Evolutionary conservation across 768 basidiomycete genomes (phyloP).

Genomic region (Holtermannia corniformis): DNA sequence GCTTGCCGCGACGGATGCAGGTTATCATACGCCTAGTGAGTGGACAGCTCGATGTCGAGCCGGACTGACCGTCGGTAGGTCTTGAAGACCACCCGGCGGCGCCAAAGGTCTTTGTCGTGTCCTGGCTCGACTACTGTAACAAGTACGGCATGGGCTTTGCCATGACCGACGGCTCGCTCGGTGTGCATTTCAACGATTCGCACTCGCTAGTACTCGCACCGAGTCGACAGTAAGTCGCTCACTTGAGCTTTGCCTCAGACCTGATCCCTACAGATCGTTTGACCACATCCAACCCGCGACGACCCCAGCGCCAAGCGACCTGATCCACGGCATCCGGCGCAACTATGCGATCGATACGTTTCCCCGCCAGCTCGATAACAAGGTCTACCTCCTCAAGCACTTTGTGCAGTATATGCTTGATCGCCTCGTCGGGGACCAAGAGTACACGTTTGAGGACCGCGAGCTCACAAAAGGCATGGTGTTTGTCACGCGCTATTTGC

Average conservation of each 20-base stretch:
- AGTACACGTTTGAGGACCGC: conserved; percentile 66
- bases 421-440: conserved; percentile 70
- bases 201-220: conserved; percentile 75
- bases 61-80: background rate
- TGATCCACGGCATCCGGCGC: conserved; percentile 10
- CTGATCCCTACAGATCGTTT: conserved; percentile 55
- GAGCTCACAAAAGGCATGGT: conserved; percentile 73
- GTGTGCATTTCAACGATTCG: conserved; percentile 94
- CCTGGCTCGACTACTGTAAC: conserved; percentile 99
- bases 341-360: conserved; percentile 53
- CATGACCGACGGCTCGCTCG: conserved; percentile 85
- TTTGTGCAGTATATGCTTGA: conserved; percentile 95
- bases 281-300: conserved; percentile 65
- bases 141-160: conserved; percentile 99
- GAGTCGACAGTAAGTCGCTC: conserved; percentile 63
- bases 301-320: conserved; percentile 6
- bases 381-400: conserved; percentile 84
- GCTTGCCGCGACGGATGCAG: conserved; percentile 7
- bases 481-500: conserved; percentile 87
- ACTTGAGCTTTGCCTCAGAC: background rate
- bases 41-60: background rate
- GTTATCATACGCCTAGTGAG: conserved; percentile 22
- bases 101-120: conserved; percentile 81
- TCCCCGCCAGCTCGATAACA: conserved; percentile 69
- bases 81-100: conserved; percentile 9